phyloP scores from a whole-genome alignment of 2,329 filamentous ascomycete genomes.

The Diplodia sapinea region DNA sequence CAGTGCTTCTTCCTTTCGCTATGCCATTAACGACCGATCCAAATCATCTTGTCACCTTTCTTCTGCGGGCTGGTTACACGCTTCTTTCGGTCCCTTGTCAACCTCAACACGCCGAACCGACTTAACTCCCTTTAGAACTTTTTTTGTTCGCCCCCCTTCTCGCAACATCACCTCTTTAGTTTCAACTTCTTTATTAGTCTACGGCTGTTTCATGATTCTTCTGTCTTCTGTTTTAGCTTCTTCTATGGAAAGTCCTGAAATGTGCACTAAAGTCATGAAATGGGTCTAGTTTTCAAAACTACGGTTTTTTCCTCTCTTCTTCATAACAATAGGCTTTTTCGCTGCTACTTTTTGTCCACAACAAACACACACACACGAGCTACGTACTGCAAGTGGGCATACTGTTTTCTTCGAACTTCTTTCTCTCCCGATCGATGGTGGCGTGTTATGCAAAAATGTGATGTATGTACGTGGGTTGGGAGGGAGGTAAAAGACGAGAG shows the following conservation, averaged over 20 bases:
- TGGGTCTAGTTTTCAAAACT: constrained; percentile 10
- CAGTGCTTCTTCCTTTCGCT: constrained; percentile 17
- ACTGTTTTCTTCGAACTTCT: not conserved
- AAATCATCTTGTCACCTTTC: constrained; percentile 20
- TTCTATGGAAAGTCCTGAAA: constrained; percentile 19
- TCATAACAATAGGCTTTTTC: not conserved
- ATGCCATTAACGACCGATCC: constrained; percentile 20
- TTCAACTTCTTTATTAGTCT: constrained; percentile 9
- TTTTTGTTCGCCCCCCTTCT: not conserved
- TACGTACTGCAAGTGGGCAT: not conserved
- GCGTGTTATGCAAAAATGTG: too few relatives aligned
- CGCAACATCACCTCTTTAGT: not conserved
- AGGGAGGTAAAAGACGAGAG: too few relatives aligned
- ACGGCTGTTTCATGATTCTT: not conserved
- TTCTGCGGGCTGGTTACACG: constrained; percentile 1
- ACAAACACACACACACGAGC: not conserved
- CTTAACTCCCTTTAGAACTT: constrained; percentile 10
- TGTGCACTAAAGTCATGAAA: constrained; percentile 22
- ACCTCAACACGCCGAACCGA: not conserved
- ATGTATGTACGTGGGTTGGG: too few relatives aligned
- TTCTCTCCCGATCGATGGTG: not conserved
- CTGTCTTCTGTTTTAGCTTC: not conserved
- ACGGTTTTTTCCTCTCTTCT: not conserved
- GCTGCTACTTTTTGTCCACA: not conserved
- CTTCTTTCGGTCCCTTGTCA: not conserved